These are phyloP conservation scores for Chaetomiaceae sp. DNA, from an alignment of 2,329 filamentous ascomycete species.

Conservation along the genomic window DNA sequence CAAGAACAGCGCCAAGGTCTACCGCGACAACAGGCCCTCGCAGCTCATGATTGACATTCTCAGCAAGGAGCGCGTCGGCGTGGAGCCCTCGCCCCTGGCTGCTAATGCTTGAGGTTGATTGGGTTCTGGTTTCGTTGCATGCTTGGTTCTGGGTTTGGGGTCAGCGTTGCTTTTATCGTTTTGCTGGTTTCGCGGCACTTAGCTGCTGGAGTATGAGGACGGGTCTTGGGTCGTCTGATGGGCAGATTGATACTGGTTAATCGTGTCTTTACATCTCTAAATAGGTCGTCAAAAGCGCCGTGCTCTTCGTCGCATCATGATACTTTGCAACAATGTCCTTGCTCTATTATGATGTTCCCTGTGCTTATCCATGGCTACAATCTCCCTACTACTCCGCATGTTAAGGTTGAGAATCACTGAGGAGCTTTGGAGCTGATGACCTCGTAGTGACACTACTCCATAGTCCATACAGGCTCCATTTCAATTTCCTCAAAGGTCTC, in stretches of 20 bases:
- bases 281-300: slow-evolving; percentile 1
- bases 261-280: neutral
- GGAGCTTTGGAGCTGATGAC: no score
- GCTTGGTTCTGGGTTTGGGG: slow-evolving; percentile 14
- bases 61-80: slow-evolving; percentile 90
- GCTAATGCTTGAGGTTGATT: slow-evolving; percentile 36
- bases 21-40: slow-evolving; percentile 82
- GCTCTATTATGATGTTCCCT: no score
- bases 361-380: no score
- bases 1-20: slow-evolving; percentile 75
- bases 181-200: neutral
- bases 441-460: no score
- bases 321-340: neutral
- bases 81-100: slow-evolving; percentile 61
- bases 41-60: slow-evolving; percentile 87
- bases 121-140: slow-evolving; percentile 1
- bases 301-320: neutral
- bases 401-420: no score
- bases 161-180: slow-evolving; percentile 8
- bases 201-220: neutral
- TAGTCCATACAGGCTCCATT: no score
- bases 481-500: no score
- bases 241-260: neutral
- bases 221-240: neutral
- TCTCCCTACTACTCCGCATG: no score